These are phyloP conservation scores for Wickerhamiella siamensis DNA, from an alignment of 805 yeast genomes.

Conservation along the genomic window DNA sequence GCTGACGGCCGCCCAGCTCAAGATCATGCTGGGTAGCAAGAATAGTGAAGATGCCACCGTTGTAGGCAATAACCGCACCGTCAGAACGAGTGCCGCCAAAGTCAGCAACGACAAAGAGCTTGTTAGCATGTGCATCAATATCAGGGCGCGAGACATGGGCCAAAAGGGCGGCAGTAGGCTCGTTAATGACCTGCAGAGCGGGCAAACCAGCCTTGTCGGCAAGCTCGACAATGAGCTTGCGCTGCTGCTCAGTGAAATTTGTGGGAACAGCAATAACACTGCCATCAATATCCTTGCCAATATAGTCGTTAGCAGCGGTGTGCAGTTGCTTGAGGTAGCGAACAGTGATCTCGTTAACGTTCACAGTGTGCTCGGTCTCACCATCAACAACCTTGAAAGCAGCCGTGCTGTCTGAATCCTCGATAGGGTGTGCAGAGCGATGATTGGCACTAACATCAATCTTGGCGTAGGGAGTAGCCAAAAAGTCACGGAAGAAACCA, in stretches of 20 bases:
- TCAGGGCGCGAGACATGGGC: slow-evolving; percentile 52
- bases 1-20: slow-evolving; percentile 73
- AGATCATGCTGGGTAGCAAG: slow-evolving; percentile 73
- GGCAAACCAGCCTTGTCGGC: slow-evolving; percentile 60
- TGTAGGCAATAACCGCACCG: slow-evolving; percentile 81
- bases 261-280: slow-evolving; percentile 87
- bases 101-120: slow-evolving; percentile 82
- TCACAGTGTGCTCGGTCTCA: slow-evolving; percentile 31
- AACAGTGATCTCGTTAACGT: slow-evolving; percentile 64
- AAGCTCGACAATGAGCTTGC: slow-evolving; percentile 43
- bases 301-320: slow-evolving; percentile 82
- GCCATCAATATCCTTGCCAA: slow-evolving; percentile 67
- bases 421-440: slow-evolving; percentile 52
- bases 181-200: slow-evolving; percentile 77
- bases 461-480: slow-evolving; percentile 60
- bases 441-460: slow-evolving; percentile 53
- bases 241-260: slow-evolving; percentile 64
- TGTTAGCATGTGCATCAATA: slow-evolving; percentile 45
- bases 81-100: slow-evolving; percentile 94
- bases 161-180: slow-evolving; percentile 81
- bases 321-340: slow-evolving; percentile 76
- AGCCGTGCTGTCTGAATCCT: slow-evolving; percentile 42
- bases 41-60: slow-evolving; percentile 88
- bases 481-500: slow-evolving; percentile 81
- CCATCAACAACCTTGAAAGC: slow-evolving; percentile 36